Base-by-base conservation (phyloP, 2,329 filamentous ascomycete genomes). In the Waltergamsia citrina region DNA sequence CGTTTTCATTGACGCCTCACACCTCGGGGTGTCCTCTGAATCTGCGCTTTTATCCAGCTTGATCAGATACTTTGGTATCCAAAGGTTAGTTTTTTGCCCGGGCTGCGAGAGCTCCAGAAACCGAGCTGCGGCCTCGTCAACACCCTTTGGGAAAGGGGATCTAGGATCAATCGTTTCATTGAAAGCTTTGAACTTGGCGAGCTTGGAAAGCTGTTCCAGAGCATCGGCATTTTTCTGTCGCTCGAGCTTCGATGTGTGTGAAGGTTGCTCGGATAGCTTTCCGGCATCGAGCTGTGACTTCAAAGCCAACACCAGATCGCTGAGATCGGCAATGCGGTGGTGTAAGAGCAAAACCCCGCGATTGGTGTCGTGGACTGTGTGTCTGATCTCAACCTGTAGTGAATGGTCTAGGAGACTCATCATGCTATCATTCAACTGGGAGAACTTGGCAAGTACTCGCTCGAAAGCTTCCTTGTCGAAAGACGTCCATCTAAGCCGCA, bases 171-270 rank as follows among this genome's bases (percentile, higher is more conserved):
- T 60, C 3, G 60, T 60, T 42, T 65, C 57, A 28, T 67, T 69
- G 43, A 69, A 69, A 3, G 65, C 65, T 41, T 69, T 69, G 53
- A 69, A 69, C 40, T 63, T 66, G 43, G 65, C 64, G 7, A 69
- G 44, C 36, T 61, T 58, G 3, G 60, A 52, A 3, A 69, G 44
- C 19, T 63, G 55, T 31, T 54, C 51, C 6, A 67, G 47, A 1
- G 54, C 57, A 16, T 60, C 54, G 11, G 56, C 54, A 26, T 65
- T 61, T 29, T 54, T 56, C 14, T 55, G 53, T 26, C 54, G 50
- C 36, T 61, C 56, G 2, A 46, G 35, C 16, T 48, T 50, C 22
- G 22, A 24, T 24, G n/a, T 24, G 22, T n/a, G 22, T 24, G 22
- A 24, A n/a, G 22, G n/a, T 8, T 8, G n/a, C 22, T 24, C 8